Evolutionary conservation across 106 monocot species (phyloP).

Genomic region (Xerophyta viscosa): DNA sequence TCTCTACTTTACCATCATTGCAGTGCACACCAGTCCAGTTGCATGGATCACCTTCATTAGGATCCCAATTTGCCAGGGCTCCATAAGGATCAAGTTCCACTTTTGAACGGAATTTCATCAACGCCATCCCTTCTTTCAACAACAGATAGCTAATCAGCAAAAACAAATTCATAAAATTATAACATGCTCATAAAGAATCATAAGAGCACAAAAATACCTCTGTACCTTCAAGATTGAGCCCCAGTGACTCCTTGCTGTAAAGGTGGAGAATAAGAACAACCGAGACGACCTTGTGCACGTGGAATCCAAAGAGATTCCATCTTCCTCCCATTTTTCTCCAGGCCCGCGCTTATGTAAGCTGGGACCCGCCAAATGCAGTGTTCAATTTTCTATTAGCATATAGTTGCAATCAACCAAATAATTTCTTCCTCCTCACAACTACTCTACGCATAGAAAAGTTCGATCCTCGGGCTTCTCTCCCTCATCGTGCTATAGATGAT

Average conservation of each 20-base stretch:
- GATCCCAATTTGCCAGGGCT: slow-evolving; percentile 46
- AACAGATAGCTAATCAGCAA: slow-evolving; percentile 1
- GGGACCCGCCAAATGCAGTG: not conserved
- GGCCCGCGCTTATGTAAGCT: too few relatives aligned
- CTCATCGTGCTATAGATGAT: too few relatives aligned
- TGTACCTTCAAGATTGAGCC: slow-evolving; percentile 48
- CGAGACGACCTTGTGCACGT: slow-evolving; percentile 10
- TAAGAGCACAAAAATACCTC: too few relatives aligned
- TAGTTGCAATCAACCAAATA: too few relatives aligned
- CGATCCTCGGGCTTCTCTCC: too few relatives aligned
- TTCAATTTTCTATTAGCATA: too few relatives aligned
- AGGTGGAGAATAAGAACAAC: slow-evolving; percentile 23
- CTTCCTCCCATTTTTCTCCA: slow-evolving; percentile 2
- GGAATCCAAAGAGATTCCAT: slow-evolving; percentile 9
- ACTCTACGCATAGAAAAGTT: too few relatives aligned
- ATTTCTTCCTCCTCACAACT: too few relatives aligned
- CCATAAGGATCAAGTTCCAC: slow-evolving; percentile 58
- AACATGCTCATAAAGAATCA: not conserved
- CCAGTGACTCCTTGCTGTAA: slow-evolving; percentile 9
- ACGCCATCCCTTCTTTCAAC: slow-evolving; percentile 38
- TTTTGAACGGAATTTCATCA: slow-evolving; percentile 49
- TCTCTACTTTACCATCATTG: slow-evolving; percentile 55
- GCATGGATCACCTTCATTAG: slow-evolving; percentile 37
- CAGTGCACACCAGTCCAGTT: slow-evolving; percentile 60
- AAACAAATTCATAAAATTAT: not conserved